phyloP scores from a whole-genome alignment of 345 rosid species.

The Nasturtium officinale region DNA sequence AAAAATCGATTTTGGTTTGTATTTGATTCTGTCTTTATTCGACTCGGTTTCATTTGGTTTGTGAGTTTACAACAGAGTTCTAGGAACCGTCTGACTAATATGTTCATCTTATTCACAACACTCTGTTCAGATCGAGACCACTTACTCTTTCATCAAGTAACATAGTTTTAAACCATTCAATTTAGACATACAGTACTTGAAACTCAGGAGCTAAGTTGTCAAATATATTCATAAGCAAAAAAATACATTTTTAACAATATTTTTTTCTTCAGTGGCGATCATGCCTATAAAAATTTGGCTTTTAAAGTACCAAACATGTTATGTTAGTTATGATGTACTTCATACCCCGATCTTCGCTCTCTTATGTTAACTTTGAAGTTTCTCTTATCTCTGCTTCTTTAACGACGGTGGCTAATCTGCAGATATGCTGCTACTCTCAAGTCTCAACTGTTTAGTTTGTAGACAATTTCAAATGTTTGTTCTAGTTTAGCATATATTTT shows the following conservation, averaged over 20 bases:
- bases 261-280: not conserved
- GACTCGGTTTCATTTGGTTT: too few relatives aligned
- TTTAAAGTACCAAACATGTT: constrained; percentile 8
- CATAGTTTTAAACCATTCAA: too few relatives aligned
- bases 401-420: not conserved
- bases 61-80: too few relatives aligned
- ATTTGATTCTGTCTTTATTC: not conserved
- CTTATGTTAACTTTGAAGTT: constrained; percentile 1
- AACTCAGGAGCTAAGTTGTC: not conserved
- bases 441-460: not conserved
- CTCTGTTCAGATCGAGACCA: too few relatives aligned
- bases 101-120: too few relatives aligned
- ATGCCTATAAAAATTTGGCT: not conserved
- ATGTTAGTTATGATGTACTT: constrained; percentile 1
- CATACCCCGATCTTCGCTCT: not conserved
- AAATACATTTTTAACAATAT: not conserved
- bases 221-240: not conserved
- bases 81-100: too few relatives aligned
- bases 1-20: not conserved
- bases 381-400: not conserved
- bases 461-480: not conserved
- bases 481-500: not conserved
- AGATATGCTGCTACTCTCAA: not conserved
- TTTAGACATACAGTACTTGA: too few relatives aligned
- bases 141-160: too few relatives aligned